Evolutionary conservation across 176 grass and related monocot genomes (phyloP).

Genomic region (Musa acuminata): DNA sequence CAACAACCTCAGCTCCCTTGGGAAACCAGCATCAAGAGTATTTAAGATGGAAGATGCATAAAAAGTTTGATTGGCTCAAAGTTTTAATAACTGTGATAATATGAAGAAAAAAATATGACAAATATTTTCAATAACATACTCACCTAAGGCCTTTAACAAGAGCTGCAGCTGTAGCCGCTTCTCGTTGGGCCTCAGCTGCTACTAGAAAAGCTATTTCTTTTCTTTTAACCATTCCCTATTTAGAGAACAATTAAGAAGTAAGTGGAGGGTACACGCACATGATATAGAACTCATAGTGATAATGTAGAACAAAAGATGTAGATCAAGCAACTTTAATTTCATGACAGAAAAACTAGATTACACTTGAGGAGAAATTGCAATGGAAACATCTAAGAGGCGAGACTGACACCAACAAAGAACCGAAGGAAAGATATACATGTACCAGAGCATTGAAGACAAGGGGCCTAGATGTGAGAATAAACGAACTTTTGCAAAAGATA

Average conservation of each 20-base stretch:
- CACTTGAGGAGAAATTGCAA: not conserved
- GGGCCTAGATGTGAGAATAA: no score
- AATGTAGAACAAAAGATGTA: no score
- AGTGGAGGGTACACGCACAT: not conserved
- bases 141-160: conserved; percentile 89
- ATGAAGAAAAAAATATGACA: conserved; percentile 6
- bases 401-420: no score
- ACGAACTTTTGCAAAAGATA: no score
- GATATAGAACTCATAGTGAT: not conserved
- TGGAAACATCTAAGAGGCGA: no score
- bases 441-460: no score
- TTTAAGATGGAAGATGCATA: no score
- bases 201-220: conserved; percentile 84
- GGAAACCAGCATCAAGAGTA: not conserved
- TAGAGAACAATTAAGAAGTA: conserved; percentile 25
- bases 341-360: not conserved
- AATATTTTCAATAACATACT: conserved; percentile 21
- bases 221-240: conserved; percentile 71
- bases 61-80: no score
- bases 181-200: conserved; percentile 87
- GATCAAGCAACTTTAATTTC: not conserved
- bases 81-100: not conserved
- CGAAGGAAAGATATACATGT: no score
- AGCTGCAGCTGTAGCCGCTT: conserved; percentile 70
- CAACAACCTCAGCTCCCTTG: not conserved